Evolutionary conservation across 1,284 basidiomycete species (phyloP).

Genomic region (Cystobasidium pallidum): DNA sequence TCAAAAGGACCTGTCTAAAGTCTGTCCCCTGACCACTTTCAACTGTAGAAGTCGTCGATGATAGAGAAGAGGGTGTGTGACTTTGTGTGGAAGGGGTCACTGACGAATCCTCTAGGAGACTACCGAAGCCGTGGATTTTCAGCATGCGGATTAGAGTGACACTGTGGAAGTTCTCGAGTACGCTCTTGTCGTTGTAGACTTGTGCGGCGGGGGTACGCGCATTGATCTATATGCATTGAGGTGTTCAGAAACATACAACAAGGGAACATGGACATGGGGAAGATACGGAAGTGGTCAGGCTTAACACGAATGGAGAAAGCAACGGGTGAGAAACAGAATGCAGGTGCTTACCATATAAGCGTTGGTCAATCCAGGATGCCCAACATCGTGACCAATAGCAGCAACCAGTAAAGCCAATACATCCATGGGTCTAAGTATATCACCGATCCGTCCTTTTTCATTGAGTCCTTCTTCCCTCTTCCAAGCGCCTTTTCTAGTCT

Average conservation of each 20-base stretch:
- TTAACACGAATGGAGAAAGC: not conserved
- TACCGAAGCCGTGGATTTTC: conserved; percentile 72
- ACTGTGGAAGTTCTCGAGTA: conserved; percentile 90
- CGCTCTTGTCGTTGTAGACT: conserved; percentile 83
- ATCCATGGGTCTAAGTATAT: conserved; percentile 67
- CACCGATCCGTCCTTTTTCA: conserved; percentile 59
- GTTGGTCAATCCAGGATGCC: conserved; percentile 89
- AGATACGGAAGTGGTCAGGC: no score
- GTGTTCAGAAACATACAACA: not conserved
- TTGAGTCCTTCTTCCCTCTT: conserved; percentile 58
- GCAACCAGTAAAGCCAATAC: conserved; percentile 81
- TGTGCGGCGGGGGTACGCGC: conserved; percentile 82
- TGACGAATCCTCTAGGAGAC: conserved; percentile 55
- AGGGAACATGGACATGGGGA: not conserved
- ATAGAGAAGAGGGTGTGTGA: not conserved
- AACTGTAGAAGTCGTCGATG: not conserved
- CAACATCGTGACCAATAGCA: conserved; percentile 92
- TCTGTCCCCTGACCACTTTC: conserved; percentile 53
- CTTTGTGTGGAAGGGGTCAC: not conserved
- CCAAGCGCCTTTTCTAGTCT: not conserved
- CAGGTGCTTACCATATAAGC: conserved; percentile 86
- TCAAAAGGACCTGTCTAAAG: conserved; percentile 73
- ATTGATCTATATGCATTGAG: conserved; percentile 69
- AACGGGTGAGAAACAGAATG: not conserved
- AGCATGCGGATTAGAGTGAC: conserved; percentile 79